Evolutionary conservation across 2,329 filamentous ascomycete genomes (phyloP).

Genomic region (Cladosporium colombiae): DNA sequence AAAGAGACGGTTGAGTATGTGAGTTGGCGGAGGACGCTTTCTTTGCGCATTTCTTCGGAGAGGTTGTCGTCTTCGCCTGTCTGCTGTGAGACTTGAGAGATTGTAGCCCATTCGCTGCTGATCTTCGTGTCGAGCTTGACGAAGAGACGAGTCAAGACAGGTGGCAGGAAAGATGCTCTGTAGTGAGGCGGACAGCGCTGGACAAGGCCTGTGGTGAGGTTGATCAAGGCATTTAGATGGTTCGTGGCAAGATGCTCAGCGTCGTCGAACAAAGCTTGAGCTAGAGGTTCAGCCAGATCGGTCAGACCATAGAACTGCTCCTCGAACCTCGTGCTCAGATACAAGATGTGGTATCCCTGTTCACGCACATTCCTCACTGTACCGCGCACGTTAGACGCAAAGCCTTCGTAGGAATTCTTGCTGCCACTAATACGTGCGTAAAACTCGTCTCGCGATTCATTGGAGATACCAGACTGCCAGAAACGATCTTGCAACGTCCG

Average conservation of each 20-base stretch:
- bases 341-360: conserved; percentile 90
- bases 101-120: conserved; percentile 78
- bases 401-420: conserved; percentile 84
- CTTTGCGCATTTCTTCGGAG: conserved; percentile 95
- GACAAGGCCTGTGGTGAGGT: conserved; percentile 82
- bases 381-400: conserved; percentile 89
- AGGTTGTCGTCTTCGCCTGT: conserved; percentile 70
- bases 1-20: conserved; percentile 91
- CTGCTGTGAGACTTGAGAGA: conserved; percentile 60
- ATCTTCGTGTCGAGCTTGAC: conserved; percentile 86
- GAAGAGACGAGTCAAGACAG: conserved; percentile 79
- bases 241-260: conserved; percentile 83
- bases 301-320: conserved; percentile 87
- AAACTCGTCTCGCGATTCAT: conserved; percentile 94
- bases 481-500: conserved; percentile 91
- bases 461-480: conserved; percentile 97
- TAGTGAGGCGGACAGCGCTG: conserved; percentile 85
- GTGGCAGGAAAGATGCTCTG: conserved; percentile 78
- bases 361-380: conserved; percentile 88
- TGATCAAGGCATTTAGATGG: conserved; percentile 90
- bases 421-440: conserved; percentile 89
- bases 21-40: conserved; percentile 89
- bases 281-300: conserved; percentile 79
- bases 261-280: conserved; percentile 80
- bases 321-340: conserved; percentile 85